Conservation (phyloP, 768 basidiomycete genomes). For the Asterophora lycoperdoides region DNA sequence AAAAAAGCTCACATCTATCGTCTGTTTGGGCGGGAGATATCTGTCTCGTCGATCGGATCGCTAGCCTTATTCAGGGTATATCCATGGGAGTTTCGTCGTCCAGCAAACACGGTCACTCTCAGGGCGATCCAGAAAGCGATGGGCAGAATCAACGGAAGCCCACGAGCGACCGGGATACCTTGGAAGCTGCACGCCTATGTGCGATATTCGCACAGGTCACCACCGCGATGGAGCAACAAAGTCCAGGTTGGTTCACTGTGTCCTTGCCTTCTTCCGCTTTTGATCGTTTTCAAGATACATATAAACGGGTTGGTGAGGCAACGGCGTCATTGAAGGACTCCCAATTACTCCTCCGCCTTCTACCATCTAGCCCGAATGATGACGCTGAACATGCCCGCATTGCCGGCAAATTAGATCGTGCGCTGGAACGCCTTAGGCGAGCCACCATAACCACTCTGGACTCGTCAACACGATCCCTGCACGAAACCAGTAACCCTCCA, state of each 20-base stretch:
- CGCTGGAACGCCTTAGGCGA: conserved; percentile 56
- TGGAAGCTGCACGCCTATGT: conserved; percentile 39
- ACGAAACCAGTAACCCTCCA: conserved; percentile 12
- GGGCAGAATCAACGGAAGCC: background rate
- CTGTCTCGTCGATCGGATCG: conserved; percentile 43
- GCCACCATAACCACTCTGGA: conserved; percentile 47
- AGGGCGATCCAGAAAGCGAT: background rate
- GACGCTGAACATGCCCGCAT: conserved; percentile 36
- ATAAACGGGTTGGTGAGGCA: conserved; percentile 19
- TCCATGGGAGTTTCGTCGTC: conserved; percentile 17
- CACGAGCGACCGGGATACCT: conserved; percentile 16
- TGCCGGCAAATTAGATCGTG: conserved; percentile 53
- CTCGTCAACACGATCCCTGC: conserved; percentile 3
- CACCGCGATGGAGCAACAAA: conserved; percentile 32
- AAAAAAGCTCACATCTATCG: background rate
- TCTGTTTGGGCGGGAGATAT: conserved; percentile 43
- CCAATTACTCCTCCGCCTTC: conserved; percentile 12
- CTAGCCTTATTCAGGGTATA: conserved; percentile 31
- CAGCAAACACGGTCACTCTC: background rate
- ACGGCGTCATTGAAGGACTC: conserved; percentile 15
- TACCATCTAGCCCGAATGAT: conserved; percentile 5
- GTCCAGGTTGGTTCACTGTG: conserved; percentile 8
- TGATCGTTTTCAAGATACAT: conserved; percentile 9
- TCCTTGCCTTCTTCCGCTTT: background rate
- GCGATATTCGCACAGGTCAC: conserved; percentile 43